Conservation (phyloP, 73 alveolate genomes). For the Paramecium sonneborni region DNA sequence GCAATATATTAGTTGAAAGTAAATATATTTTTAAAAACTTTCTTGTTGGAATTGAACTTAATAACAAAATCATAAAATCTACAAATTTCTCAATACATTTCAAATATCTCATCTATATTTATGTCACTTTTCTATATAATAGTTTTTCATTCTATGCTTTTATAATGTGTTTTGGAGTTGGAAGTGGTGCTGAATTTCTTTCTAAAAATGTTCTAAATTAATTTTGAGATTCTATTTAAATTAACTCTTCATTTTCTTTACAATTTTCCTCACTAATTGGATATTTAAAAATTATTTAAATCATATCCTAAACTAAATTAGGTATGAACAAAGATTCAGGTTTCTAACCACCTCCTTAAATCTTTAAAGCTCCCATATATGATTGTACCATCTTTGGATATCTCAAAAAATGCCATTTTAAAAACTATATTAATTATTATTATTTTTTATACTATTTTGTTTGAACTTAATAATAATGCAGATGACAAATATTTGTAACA, state of each 20-base stretch:
- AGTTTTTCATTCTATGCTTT: conserved; percentile 37
- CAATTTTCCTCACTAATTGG: conserved; percentile 44
- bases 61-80: conserved; percentile 17
- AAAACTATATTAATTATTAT: background rate
- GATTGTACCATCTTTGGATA: conserved; percentile 12
- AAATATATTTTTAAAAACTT: conserved; percentile 1
- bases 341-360: background rate
- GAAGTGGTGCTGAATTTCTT: conserved; percentile 55
- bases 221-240: conserved; percentile 36
- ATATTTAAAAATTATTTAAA: background rate
- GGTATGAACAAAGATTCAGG: conserved; percentile 44
- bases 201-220: conserved; percentile 50
- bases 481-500: conserved; percentile 2
- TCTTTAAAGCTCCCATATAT: conserved; percentile 1
- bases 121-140: conserved; percentile 12
- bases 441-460: background rate
- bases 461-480: background rate
- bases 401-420: conserved; percentile 21
- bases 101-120: conserved; percentile 8
- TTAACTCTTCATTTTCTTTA: conserved; percentile 31
- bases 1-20: conserved; percentile 37
- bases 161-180: background rate
- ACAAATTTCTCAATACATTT: conserved; percentile 37
- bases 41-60: conserved; percentile 45
- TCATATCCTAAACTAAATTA: conserved; percentile 2